A percentile compares a stretch with the other conserved stretches of the same genome.
These are phyloP conservation scores for Telopea speciosissima DNA, from an alignment of 177 flowering plant species.

Conservation along the genomic window DNA sequence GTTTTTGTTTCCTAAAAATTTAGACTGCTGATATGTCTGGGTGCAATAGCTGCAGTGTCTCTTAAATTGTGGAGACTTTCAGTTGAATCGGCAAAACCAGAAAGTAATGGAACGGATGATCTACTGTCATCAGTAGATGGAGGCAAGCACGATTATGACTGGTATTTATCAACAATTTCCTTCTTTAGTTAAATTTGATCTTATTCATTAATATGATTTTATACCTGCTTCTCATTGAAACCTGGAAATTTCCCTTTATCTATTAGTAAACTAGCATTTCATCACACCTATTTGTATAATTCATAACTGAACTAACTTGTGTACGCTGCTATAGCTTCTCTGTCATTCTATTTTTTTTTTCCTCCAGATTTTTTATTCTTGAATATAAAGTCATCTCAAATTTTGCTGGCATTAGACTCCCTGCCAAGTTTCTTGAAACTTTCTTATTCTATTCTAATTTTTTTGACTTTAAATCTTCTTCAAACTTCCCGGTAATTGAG, in stretches of 20 bases:
- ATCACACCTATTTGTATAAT: not conserved
- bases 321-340: not conserved
- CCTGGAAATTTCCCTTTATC: not conserved
- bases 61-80: slow-evolving; percentile 70
- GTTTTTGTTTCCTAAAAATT: not conserved
- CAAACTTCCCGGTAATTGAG: not conserved
- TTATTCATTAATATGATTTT: not conserved
- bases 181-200: not conserved
- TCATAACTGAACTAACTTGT: not conserved
- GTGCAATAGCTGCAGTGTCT: slow-evolving; percentile 29
- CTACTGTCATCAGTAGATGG: slow-evolving; percentile 56
- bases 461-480: not conserved
- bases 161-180: slow-evolving; percentile 28
- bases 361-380: no score
- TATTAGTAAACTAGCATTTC: not conserved
- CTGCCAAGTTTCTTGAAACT: not conserved
- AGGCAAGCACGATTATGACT: slow-evolving; percentile 87
- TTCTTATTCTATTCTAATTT: not conserved
- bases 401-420: not conserved
- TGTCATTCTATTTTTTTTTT: no score
- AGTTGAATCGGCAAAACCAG: slow-evolving; percentile 46
- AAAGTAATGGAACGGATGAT: slow-evolving; percentile 56
- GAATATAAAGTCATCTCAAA: not conserved
- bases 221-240: not conserved
- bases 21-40: not conserved